phyloP scores from a whole-genome alignment of 2,329 filamentous ascomycete species.

The Dothideomycetidae sp. region DNA sequence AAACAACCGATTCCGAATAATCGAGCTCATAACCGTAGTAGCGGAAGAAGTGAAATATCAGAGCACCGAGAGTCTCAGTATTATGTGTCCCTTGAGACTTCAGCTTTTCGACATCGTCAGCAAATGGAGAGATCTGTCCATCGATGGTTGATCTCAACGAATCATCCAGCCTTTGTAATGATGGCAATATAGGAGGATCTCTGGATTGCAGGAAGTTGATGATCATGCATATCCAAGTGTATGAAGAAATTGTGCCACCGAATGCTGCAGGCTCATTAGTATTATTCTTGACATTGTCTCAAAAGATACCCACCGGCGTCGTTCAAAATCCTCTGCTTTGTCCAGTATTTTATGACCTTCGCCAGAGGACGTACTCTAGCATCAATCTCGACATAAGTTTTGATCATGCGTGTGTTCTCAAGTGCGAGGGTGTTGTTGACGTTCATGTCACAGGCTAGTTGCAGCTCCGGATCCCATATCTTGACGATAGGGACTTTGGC shows the following conservation, averaged over 20 bases:
- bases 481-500: constrained; percentile 98
- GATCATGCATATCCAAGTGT: constrained; percentile 98
- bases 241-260: constrained; percentile 89
- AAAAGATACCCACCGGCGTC: constrained; percentile 67
- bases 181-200: constrained; percentile 68
- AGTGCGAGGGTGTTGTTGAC: constrained; percentile 93
- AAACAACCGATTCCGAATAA: constrained; percentile 71
- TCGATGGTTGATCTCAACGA: constrained; percentile 47
- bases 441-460: constrained; percentile 91
- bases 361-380: constrained; percentile 78
- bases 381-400: constrained; percentile 89
- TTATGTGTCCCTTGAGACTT: constrained; percentile 64
- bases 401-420: constrained; percentile 96
- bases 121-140: constrained; percentile 62
- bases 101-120: constrained; percentile 67
- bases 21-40: constrained; percentile 90
- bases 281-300: constrained; percentile 13
- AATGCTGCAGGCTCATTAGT: constrained; percentile 45
- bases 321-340: constrained; percentile 79
- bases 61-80: constrained; percentile 63
- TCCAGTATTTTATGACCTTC: constrained; percentile 98
- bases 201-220: constrained; percentile 89
- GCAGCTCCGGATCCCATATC: constrained; percentile 89
- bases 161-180: constrained; percentile 61
- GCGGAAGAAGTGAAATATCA: constrained; percentile 92